A percentile compares a stretch with the other conserved stretches of the same genome.
Evolutionary conservation across 495 filamentous ascomycete genomes (phyloP).

Genomic region (Aspergillus baeticus): DNA sequence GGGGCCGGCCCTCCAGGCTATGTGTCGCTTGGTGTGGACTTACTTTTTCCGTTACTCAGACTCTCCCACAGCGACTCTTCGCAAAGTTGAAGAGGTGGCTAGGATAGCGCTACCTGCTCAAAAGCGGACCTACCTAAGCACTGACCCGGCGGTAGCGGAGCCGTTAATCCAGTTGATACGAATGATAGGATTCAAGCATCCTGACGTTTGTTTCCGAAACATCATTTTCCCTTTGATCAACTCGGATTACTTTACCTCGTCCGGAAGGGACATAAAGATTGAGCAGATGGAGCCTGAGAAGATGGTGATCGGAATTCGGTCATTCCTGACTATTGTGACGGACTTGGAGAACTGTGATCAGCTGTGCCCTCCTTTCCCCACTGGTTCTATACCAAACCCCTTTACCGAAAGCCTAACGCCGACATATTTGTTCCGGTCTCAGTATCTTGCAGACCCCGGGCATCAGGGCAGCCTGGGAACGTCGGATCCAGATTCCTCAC

Average conservation of each 20-base stretch:
- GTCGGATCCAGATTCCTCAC: constrained; percentile 40
- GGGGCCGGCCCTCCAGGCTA: constrained; percentile 79
- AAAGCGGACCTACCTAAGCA: constrained; percentile 73
- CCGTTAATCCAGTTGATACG: constrained; percentile 90
- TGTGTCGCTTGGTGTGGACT: constrained; percentile 93
- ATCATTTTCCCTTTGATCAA: constrained; percentile 96
- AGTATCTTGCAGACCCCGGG: constrained; percentile 40
- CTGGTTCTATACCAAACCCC: constrained; percentile 44
- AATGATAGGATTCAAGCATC: constrained; percentile 91
- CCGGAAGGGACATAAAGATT: constrained; percentile 76
- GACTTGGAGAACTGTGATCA: constrained; percentile 87
- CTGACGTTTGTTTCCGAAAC: constrained; percentile 85
- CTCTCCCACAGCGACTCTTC: constrained; percentile 59
- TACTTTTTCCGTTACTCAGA: constrained; percentile 88
- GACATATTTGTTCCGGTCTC: constrained; percentile 35
- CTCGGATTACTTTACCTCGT: constrained; percentile 74
- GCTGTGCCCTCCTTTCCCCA: constrained; percentile 79
- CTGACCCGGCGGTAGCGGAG: constrained; percentile 77
- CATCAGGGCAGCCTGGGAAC: constrained; percentile 35
- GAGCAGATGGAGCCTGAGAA: constrained; percentile 94
- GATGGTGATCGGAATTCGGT: constrained; percentile 92
- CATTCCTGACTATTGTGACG: constrained; percentile 88
- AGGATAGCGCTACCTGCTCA: constrained; percentile 76
- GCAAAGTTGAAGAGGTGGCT: constrained; percentile 85
- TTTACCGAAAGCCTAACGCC: constrained; percentile 39